Conservation (phyloP, 208 protist genomes). For the Naegleria gruberi region DNA sequence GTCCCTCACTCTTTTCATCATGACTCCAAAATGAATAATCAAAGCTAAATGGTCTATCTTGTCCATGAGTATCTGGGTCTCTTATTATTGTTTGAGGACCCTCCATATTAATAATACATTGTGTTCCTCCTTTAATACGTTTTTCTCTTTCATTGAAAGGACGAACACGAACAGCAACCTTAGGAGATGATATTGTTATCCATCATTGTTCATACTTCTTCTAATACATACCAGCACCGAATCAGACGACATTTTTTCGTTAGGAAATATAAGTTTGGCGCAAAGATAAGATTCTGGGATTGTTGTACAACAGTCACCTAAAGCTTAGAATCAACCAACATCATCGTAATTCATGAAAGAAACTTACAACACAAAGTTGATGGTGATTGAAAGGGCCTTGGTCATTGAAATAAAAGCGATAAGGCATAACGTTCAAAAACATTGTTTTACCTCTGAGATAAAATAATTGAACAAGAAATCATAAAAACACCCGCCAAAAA, state of each 20-base stretch:
- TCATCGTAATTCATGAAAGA: too few relatives aligned
- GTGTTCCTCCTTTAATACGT: conserved; percentile 36
- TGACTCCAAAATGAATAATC: conserved; percentile 50
- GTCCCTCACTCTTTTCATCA: conserved; percentile 27
- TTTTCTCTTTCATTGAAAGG: conserved; percentile 14
- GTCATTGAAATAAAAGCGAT: too few relatives aligned
- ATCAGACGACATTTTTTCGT: neutral
- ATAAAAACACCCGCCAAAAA: too few relatives aligned
- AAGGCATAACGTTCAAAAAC: too few relatives aligned
- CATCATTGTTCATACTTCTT: neutral
- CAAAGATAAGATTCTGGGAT: too few relatives aligned
- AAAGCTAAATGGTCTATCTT: conserved; percentile 45
- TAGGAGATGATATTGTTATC: neutral
- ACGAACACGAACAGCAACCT: conserved; percentile 19
- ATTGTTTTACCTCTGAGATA: too few relatives aligned
- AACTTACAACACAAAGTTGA: too few relatives aligned
- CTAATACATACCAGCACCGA: neutral
- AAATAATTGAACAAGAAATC: too few relatives aligned
- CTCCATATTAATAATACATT: conserved; percentile 41
- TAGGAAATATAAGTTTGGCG: too few relatives aligned
- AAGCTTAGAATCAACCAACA: too few relatives aligned
- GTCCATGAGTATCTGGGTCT: conserved; percentile 37
- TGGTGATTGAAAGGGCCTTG: too few relatives aligned
- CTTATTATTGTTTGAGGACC: conserved; percentile 35
- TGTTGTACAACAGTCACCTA: too few relatives aligned